Evolutionary conservation across 768 basidiomycete genomes (phyloP).

Genomic region (Pleurotus eryngii): DNA sequence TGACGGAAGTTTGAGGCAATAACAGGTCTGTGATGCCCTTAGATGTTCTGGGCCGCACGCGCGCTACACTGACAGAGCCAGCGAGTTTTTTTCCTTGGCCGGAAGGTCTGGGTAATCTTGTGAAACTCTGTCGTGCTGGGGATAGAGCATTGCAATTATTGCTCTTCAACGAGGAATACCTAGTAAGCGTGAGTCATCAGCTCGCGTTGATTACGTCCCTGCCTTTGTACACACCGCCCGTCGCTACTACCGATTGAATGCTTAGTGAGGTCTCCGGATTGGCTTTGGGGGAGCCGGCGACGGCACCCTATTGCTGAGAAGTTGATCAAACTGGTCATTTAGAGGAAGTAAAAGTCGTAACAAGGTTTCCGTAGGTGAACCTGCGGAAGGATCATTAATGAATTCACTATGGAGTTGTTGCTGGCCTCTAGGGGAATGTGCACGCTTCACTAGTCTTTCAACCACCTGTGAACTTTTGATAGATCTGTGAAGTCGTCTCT

Average conservation of each 20-base stretch:
- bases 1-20: constrained; percentile 86
- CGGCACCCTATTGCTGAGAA: constrained; percentile 40
- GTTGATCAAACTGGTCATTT: constrained; percentile 78
- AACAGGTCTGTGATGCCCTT: constrained; percentile 91
- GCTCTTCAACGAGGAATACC: constrained; percentile 90
- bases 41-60: constrained; percentile 88
- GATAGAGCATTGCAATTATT: constrained; percentile 91
- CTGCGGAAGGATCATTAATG: constrained; percentile 75
- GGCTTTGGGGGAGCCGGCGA: constrained; percentile 61
- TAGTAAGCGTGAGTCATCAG: constrained; percentile 86
- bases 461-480: constrained; percentile 48
- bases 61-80: constrained; percentile 89
- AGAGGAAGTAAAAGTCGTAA: constrained; percentile 84
- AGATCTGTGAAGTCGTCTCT: constrained; percentile 17
- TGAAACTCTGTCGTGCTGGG: constrained; percentile 80
- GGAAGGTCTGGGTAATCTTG: constrained; percentile 62
- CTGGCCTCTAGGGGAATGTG: constrained; percentile 31
- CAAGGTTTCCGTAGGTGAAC: constrained; percentile 82
- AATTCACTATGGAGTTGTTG: constrained; percentile 31
- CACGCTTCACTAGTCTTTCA: constrained; percentile 32
- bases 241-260: constrained; percentile 91
- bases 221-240: constrained; percentile 89
- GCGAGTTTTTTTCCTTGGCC: constrained; percentile 57
- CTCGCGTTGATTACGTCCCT: constrained; percentile 88
- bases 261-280: constrained; percentile 85